Evolutionary conservation across 345 rosid genomes (phyloP).

Genomic region (Chamaenerion angustifolium): DNA sequence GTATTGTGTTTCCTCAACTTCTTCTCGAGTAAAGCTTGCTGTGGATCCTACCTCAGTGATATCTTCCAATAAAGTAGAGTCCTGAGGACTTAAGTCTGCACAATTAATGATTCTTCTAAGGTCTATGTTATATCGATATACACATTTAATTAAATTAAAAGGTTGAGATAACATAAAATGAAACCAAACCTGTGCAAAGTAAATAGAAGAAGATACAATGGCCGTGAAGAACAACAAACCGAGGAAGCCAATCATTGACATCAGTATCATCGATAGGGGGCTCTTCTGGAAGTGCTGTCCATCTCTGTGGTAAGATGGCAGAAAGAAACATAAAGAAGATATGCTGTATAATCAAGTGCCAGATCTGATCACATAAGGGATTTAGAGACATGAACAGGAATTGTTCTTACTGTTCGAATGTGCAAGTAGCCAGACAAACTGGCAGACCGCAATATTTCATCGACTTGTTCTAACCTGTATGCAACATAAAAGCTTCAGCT

Average conservation of each 20-base stretch:
- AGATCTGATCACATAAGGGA: neutral
- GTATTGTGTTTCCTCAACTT: conserved; percentile 36
- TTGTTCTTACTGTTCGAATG: conserved; percentile 53
- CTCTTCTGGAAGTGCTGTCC: conserved; percentile 95
- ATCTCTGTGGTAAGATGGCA: conserved; percentile 34
- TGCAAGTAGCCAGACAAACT: conserved; percentile 74
- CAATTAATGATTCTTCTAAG: neutral
- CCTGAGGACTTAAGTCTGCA: conserved; percentile 94
- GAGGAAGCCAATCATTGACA: conserved; percentile 97
- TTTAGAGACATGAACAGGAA: neutral
- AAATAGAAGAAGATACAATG: conserved; percentile 72
- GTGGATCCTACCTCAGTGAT: conserved; percentile 56
- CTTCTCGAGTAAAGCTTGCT: conserved; percentile 59
- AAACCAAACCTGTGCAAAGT: conserved; percentile 46
- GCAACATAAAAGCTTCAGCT: neutral
- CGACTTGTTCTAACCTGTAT: conserved; percentile 78
- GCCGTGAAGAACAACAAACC: conserved; percentile 91
- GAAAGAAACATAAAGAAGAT: neutral
- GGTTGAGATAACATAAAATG: neutral
- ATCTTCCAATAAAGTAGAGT: conserved; percentile 72
- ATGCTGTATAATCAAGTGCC: conserved; percentile 3
- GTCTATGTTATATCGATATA: too few species aligned
- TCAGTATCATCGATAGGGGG: conserved; percentile 85
- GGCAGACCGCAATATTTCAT: conserved; percentile 82
- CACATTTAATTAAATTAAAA: too few species aligned